Evolutionary conservation across 2,329 filamentous ascomycete species (phyloP).

Genomic region (Dactylellina cionopaga): DNA sequence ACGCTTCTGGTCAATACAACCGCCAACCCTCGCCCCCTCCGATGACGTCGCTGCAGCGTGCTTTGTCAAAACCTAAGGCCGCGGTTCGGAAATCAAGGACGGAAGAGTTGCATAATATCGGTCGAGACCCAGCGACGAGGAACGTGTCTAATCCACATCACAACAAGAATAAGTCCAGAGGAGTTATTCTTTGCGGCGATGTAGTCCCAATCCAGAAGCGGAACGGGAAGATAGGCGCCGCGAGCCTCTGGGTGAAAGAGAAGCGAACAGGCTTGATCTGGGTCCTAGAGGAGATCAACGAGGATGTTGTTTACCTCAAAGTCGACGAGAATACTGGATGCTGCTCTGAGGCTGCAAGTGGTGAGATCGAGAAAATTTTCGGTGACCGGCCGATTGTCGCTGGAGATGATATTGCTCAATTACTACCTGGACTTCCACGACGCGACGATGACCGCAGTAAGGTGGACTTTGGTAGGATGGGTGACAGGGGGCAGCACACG

Average conservation of each 20-base stretch:
- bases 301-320: conserved; percentile 80
- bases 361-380: conserved; percentile 60
- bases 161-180: conserved; percentile 78
- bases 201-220: conserved; percentile 98
- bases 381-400: conserved; percentile 65
- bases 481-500: conserved; percentile 80
- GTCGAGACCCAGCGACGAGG: conserved; percentile 34
- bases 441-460: conserved; percentile 72
- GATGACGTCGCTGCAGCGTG: conserved; percentile 42
- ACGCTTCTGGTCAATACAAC: conserved; percentile 60
- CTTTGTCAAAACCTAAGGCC: conserved; percentile 39
- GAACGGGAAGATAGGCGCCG: conserved; percentile 89
- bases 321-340: conserved; percentile 35
- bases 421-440: conserved; percentile 84
- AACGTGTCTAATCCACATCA: conserved; percentile 65
- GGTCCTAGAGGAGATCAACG: conserved; percentile 97
- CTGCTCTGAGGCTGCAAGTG: conserved; percentile 15
- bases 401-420: conserved; percentile 76
- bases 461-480: conserved; percentile 80
- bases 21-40: conserved; percentile 33
- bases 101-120: conserved; percentile 39
- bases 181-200: conserved; percentile 92
- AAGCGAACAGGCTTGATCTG: conserved; percentile 93
- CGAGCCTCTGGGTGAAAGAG: conserved; percentile 98
- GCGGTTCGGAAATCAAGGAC: conserved; percentile 30